phyloP scores from a whole-genome alignment of 2,329 filamentous ascomycete genomes.

The Colletotrichum phormii region DNA sequence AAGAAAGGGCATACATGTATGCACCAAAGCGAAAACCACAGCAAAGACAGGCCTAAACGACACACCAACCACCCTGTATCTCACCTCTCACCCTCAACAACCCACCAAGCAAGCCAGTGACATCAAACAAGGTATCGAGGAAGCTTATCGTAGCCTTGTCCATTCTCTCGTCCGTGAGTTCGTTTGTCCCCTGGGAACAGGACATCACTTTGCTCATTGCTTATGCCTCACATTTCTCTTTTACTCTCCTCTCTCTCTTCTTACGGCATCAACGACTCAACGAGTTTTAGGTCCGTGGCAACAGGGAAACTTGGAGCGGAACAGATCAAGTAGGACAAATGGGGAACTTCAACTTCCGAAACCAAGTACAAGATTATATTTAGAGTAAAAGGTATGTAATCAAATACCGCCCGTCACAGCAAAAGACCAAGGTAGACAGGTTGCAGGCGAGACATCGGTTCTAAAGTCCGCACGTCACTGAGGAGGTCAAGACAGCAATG shows the following conservation, averaged over 20 bases:
- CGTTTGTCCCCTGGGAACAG: background rate
- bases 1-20: background rate
- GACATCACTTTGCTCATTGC: background rate
- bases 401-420: background rate
- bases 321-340: too few species aligned
- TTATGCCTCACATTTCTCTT: background rate
- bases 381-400: too few species aligned
- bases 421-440: background rate
- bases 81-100: too few species aligned
- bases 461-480: too few species aligned
- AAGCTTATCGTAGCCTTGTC: background rate
- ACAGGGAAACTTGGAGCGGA: too few species aligned
- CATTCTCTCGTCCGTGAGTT: background rate
- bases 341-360: too few species aligned
- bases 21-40: background rate
- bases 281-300: background rate
- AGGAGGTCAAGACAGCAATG: background rate
- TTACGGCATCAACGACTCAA: background rate
- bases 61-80: too few species aligned
- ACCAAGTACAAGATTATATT: background rate
- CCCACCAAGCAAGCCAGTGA: background rate
- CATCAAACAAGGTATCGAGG: background rate
- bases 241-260: background rate
- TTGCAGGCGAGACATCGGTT: too few species aligned
- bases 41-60: background rate